A percentile compares a stretch with the other conserved stretches of the same genome.
Conservation (phyloP, 176 grass and related monocot genomes). For the Triticum dicoccoides region DNA sequence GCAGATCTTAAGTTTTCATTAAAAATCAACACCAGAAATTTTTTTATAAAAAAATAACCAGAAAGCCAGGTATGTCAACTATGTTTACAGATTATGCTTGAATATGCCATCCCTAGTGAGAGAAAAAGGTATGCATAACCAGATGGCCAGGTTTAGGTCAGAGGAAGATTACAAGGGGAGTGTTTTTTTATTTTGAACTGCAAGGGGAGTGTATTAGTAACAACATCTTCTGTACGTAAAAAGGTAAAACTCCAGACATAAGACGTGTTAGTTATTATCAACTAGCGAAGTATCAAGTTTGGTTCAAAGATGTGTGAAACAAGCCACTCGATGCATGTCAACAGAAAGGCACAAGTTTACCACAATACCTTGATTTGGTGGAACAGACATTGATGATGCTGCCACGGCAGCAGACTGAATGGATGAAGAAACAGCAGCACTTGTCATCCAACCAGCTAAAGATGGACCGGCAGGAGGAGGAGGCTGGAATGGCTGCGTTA, state of each 20-base stretch:
- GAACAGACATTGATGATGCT: slow-evolving; percentile 70
- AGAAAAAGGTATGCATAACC: background rate
- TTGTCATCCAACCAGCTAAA: slow-evolving; percentile 95
- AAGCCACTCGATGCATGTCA: background rate
- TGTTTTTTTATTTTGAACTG: background rate
- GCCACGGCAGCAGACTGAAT: slow-evolving; percentile 80
- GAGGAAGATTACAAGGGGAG: background rate
- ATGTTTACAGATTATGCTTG: background rate
- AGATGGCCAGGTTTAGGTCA: background rate
- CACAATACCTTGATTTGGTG: slow-evolving; percentile 71
- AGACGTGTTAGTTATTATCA: background rate
- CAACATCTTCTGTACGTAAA: background rate
- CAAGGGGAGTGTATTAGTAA: background rate
- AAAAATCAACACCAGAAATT: background rate
- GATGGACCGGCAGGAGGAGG: slow-evolving; percentile 67
- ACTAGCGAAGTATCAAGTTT: slow-evolving; percentile 2
- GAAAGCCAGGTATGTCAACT: background rate
- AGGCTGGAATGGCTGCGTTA: slow-evolving; percentile 66
- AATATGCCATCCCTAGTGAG: background rate
- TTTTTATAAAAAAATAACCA: background rate
- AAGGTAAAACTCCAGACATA: background rate
- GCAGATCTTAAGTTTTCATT: background rate
- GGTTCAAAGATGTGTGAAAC: slow-evolving; percentile 22
- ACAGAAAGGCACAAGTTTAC: background rate
- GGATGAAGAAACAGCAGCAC: slow-evolving; percentile 65